Conservation (phyloP, 495 filamentous ascomycete genomes). For the Neurospora terricola region DNA sequence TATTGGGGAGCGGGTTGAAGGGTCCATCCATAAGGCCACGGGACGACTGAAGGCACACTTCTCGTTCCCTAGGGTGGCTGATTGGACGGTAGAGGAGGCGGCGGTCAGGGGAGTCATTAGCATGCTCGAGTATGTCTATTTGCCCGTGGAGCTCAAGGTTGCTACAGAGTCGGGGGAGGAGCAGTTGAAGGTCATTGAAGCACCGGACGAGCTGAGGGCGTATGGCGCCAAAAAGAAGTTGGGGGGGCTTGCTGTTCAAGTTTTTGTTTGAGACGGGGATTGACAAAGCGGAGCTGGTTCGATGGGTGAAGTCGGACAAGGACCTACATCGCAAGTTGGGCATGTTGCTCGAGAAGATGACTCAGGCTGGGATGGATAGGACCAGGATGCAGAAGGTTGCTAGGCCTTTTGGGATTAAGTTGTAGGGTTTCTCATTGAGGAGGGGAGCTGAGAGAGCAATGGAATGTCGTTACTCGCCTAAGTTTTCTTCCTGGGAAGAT, state of each 20-base stretch:
- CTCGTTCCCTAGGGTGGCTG: background rate
- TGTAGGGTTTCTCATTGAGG: background rate
- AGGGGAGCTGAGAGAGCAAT: background rate
- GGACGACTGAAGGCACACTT: background rate
- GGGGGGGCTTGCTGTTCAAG: accelerated
- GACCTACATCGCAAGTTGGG: background rate
- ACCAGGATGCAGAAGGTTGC: background rate
- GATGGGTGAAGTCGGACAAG: background rate
- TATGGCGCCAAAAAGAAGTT: background rate
- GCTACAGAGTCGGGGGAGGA: background rate
- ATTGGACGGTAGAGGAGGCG: background rate
- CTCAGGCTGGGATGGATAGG: background rate
- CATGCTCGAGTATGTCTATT: background rate
- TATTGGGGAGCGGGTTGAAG: background rate
- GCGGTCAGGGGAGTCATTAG: background rate
- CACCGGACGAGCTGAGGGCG: background rate
- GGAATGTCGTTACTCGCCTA: background rate
- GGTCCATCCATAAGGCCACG: background rate
- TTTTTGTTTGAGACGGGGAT: background rate
- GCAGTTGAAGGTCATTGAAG: background rate
- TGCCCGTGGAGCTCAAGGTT: background rate
- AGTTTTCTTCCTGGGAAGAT: background rate
- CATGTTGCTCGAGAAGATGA: background rate
- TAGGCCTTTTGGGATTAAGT: background rate
- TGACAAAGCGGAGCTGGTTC: background rate